Base-by-base conservation (phyloP, 2,329 filamentous ascomycete species). In the Paracamarosporium sp. region DNA sequence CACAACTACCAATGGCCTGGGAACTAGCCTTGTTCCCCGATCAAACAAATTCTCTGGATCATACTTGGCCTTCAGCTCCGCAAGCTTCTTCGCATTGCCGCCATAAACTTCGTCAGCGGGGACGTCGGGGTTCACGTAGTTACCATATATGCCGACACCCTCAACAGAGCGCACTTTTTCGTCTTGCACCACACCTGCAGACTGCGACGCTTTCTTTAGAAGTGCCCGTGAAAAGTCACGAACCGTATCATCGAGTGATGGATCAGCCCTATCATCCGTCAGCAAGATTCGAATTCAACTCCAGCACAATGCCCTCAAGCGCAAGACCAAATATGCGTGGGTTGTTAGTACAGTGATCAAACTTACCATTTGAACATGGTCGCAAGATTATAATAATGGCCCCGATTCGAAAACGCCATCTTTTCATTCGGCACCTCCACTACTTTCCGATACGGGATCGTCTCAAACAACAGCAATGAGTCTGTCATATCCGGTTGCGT, bases 1-100 rank as follows among this genome's bases (percentile, higher is more conserved):
- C 41, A 59, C 52, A 30, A 55, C 51, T 1, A 59, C 56, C 43
- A 59, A 5, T 33, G 45, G 56, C 33, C 52, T 27, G n/a, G 52
- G 41, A 1, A 55, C 56, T 8, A 72, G 55, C 52, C 61, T 68
- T 4, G 67, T 70, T 1, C 67, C 70, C 33, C 69, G 54, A 31
- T 65, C 67, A 55, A 76, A 76, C 33, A 74, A 27, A 46, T 74
- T 74, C 1, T 70, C 66, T 0, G 72, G 71, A 57, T 76, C 73
- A 27, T 72, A 76, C 59, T 72, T 74, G 13, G 66, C 53, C 65
- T 76, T 76, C 55, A 76, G 43, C 46, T 74, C 68, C 45, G 63
- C 62, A 12, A 76, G 55, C 22, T 64, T 65, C 57, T 66, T 67
- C n/a, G 71, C 66, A 54, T 76, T 76, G 3, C 54, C 62, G 3